Evolutionary conservation across 2,329 filamentous ascomycete species (phyloP).

Genomic region (Aspergillus brunneoviolaceus): DNA sequence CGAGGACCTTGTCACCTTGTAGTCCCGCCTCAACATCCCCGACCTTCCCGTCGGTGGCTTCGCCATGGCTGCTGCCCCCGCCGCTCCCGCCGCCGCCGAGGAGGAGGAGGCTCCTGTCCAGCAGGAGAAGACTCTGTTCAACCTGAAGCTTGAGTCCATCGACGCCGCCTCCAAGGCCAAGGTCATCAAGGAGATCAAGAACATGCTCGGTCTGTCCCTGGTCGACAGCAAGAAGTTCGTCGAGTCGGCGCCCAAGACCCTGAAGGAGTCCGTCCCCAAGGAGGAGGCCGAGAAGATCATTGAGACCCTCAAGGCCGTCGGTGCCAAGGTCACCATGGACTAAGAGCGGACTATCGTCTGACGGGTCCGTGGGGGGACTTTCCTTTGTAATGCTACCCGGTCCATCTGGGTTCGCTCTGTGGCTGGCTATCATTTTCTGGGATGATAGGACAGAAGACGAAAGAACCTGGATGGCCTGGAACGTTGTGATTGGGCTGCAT

Average conservation of each 20-base stretch:
- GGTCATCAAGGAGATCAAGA: conserved; percentile 99
- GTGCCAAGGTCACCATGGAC: conserved; percentile 87
- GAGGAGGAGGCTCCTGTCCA: conserved; percentile 85
- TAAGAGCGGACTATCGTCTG: conserved; percentile 49
- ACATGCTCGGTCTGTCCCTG: conserved; percentile 86
- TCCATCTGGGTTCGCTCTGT: conserved; percentile 5
- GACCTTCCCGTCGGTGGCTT: conserved; percentile 95
- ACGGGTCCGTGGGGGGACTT: conserved; percentile 4
- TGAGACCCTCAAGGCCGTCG: conserved; percentile 87
- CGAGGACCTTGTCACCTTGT: conserved; percentile 9
- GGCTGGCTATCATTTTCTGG: conserved; percentile 1
- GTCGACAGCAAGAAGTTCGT: conserved; percentile 99
- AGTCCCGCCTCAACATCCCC: conserved; percentile 95
- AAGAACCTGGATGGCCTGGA: conserved; percentile 13
- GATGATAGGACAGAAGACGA: conserved; percentile 3
- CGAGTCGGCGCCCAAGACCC: conserved; percentile 92
- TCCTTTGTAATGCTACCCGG: conserved; percentile 13
- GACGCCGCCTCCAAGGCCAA: conserved; percentile 91
- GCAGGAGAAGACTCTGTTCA: conserved; percentile 95
- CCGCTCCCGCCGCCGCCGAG: conserved; percentile 62
- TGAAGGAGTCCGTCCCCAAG: conserved; percentile 99
- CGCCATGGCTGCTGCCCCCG: conserved; percentile 64
- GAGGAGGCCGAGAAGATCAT: conserved; percentile 99
- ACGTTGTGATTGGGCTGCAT: conserved; percentile 25
- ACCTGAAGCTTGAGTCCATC: conserved; percentile 87